These are phyloP conservation scores for Berberis thunbergii DNA, from an alignment of 164 flowering plant species.

Conservation along the genomic window DNA sequence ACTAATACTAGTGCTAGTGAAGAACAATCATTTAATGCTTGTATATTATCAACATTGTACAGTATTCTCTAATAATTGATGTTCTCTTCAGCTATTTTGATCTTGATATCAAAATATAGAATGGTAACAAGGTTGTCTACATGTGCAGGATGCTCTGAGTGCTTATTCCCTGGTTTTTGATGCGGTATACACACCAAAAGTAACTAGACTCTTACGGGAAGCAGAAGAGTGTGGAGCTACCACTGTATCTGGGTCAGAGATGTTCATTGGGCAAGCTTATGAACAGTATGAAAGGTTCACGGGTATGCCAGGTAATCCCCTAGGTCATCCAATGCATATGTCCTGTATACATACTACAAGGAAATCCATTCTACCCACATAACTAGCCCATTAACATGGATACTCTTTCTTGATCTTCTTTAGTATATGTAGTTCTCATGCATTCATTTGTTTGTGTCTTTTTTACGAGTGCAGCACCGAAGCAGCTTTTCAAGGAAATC, in stretches of 20 bases:
- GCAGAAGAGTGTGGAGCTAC: conserved; percentile 73
- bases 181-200: conserved; percentile 93
- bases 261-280: conserved; percentile 93
- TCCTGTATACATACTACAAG: neutral
- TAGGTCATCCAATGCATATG: neutral
- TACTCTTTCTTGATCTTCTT: neutral
- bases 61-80: no score
- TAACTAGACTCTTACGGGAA: conserved; percentile 77
- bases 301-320: conserved; percentile 71
- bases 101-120: no score
- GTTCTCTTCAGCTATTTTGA: no score
- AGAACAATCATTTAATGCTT: no score
- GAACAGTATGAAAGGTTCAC: conserved; percentile 82
- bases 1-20: no score
- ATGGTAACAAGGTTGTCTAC: neutral
- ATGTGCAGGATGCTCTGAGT: conserved; percentile 56
- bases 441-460: neutral
- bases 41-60: no score
- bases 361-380: no score
- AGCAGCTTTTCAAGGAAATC: conserved; percentile 36
- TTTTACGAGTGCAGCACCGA: conserved; percentile 38
- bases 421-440: neutral
- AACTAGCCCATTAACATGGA: no score
- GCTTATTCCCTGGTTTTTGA: conserved; percentile 74
- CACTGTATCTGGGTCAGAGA: conserved; percentile 65